phyloP scores from a whole-genome alignment of 176 grass and related monocot species.

The Oryza brachyantha region DNA sequence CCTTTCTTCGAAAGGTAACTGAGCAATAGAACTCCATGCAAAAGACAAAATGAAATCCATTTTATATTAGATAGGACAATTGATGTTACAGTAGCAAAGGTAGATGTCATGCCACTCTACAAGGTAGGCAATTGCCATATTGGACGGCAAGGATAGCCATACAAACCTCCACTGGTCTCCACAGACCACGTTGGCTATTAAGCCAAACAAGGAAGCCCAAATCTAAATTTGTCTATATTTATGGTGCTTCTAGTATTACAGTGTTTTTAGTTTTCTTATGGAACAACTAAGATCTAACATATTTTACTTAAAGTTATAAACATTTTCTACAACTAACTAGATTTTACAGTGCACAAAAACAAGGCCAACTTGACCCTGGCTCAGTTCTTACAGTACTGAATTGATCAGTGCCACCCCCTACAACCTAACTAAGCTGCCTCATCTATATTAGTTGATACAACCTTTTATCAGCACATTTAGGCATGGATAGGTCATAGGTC shows the following conservation, averaged over 20 bases:
- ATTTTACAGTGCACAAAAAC: not conserved
- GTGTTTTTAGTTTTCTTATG: not conserved
- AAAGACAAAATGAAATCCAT: not conserved
- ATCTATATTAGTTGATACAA: constrained; percentile 28
- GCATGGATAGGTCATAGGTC: not conserved
- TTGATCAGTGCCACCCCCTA: not conserved
- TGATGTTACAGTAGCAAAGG: not conserved
- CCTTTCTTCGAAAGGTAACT: constrained; percentile 7
- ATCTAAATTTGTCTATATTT: not conserved
- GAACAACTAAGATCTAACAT: not conserved
- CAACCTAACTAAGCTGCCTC: not conserved
- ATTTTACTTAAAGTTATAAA: constrained; percentile 21
- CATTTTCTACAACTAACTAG: not conserved
- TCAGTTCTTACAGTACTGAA: not conserved
- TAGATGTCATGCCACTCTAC: not conserved
- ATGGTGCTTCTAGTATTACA: not conserved
- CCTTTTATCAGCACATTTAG: constrained; percentile 20
- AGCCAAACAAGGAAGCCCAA: constrained; percentile 1
- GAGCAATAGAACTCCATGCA: not conserved
- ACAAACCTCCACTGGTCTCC: constrained; percentile 2
- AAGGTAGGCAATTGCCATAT: not conserved
- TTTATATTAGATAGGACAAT: not conserved
- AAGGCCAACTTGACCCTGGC: not conserved
- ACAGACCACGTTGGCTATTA: not conserved
- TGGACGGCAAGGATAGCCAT: not conserved